Evolutionary conservation across 495 filamentous ascomycete genomes (phyloP), one percentile per base, ranked within the genome.

Genomic region (Hapsidospora chrysogenum): DNA sequence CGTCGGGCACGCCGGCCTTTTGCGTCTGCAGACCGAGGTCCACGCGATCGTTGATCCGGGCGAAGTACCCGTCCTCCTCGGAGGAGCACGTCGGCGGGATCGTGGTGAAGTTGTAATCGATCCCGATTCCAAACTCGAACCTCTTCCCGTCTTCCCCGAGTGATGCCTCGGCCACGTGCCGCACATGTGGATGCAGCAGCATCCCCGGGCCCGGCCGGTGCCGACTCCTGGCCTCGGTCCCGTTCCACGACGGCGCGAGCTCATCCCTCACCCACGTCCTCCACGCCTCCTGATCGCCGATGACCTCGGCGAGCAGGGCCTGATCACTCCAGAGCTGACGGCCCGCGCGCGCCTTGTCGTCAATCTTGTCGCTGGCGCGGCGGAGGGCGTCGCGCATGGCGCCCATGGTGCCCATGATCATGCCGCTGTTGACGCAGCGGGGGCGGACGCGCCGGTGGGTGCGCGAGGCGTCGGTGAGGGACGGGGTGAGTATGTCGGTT

Each of bases 381-480:
- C 22, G 13, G 21, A 36, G 33, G 13, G 18, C 2, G 5, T 36
- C 20, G 3, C 22, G 22, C 1, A 36, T 21, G 1, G 33, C 18
- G 13, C 22, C n/a, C 33, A 36, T 36, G 13, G 33, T 26, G 13
- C 33, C 33, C 33, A 36, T 36, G 22, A 36, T 36, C 33, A 36
- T 36, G 33, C 33, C 33, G 33, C 33, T 36, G 22, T 36, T 36
- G 33, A 36, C 25, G 22, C 33, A 36, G 21, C 33, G 21, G 5
- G 33, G 33, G 4, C 33, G 33, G 4, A 36, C 17, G 3, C 25
- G 14, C 13, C 6, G 17, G 22, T 36, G 26, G 8, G 17, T 25
- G 22, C 23, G 33, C 5, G 33, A 21, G 8, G 33, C 16, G 22
- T 36, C 33, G 33, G 26, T 25, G 2, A 16, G 7, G 0, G 25